Conservation (phyloP, 108 stramenopile genomes). For the Pelagomonas calceolata region DNA sequence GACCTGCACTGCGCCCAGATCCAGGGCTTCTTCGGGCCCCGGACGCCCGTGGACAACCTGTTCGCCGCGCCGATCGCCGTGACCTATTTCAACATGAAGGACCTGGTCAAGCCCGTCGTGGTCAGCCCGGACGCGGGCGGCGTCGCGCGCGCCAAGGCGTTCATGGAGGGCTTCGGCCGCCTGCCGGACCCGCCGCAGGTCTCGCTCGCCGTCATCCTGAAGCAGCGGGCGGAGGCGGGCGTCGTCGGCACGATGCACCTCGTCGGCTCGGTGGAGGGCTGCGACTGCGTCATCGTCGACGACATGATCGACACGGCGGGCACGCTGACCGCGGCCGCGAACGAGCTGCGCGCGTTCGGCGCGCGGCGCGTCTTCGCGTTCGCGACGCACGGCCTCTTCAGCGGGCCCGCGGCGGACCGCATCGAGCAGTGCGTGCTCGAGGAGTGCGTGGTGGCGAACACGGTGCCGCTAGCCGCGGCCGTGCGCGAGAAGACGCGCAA, state of each 20-base stretch:
- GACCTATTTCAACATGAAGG: slow-evolving; percentile 94
- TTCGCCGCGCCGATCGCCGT: slow-evolving; percentile 96
- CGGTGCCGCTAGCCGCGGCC: not conserved
- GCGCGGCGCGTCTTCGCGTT: slow-evolving; percentile 96
- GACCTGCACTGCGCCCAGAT: slow-evolving; percentile 99
- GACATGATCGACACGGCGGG: slow-evolving; percentile 99
- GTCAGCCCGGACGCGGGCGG: slow-evolving; percentile 99
- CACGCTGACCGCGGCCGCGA: slow-evolving; percentile 96
- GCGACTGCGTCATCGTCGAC: slow-evolving; percentile 97
- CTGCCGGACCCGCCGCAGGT: slow-evolving; percentile 88
- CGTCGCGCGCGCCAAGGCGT: slow-evolving; percentile 98
- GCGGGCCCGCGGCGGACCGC: slow-evolving; percentile 88
- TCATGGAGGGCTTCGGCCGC: slow-evolving; percentile 88
- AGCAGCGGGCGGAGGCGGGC: slow-evolving; percentile 88
- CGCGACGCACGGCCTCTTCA: slow-evolving; percentile 94
- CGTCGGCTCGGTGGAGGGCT: slow-evolving; percentile 92
- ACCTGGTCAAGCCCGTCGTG: slow-evolving; percentile 94
- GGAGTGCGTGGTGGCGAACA: slow-evolving; percentile 37
- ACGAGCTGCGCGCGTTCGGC: slow-evolving; percentile 79
- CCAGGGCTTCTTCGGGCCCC: slow-evolving; percentile 93
- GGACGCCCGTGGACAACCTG: slow-evolving; percentile 97
- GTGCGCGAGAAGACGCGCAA: not conserved
- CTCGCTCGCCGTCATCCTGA: slow-evolving; percentile 99
- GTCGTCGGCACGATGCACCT: slow-evolving; percentile 94
- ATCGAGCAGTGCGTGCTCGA: slow-evolving; percentile 88